A percentile compares a stretch with the other conserved stretches of the same genome.
Conservation (phyloP, 1,139 yeast genomes). For the Candida mesenterica region DNA sequence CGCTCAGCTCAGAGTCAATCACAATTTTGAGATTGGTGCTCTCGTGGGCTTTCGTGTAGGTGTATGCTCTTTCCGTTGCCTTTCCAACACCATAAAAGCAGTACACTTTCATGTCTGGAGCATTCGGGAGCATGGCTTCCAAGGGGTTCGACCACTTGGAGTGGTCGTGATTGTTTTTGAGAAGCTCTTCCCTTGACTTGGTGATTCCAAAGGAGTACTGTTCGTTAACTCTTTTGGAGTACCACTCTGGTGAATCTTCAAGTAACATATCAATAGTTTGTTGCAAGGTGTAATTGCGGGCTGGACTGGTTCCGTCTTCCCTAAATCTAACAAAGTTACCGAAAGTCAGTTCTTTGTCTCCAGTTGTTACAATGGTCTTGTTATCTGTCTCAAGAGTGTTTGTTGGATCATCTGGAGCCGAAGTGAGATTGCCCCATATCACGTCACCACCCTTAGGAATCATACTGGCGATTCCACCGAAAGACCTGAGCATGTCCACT, state of each 20-base stretch:
- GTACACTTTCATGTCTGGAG: constrained; percentile 86
- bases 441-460: constrained; percentile 90
- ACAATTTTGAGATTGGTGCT: constrained; percentile 58
- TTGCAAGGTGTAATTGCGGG: constrained; percentile 56
- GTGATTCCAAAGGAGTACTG: constrained; percentile 84
- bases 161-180: constrained; percentile 62
- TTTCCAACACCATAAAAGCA: constrained; percentile 96
- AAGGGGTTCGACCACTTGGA: constrained; percentile 90
- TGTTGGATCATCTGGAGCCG: constrained; percentile 62
- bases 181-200: constrained; percentile 53
- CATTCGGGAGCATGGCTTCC: constrained; percentile 86
- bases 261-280: constrained; percentile 66
- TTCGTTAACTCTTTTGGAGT: constrained; percentile 55
- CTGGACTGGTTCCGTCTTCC: constrained; percentile 6
- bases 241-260: constrained; percentile 74
- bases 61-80: constrained; percentile 91
- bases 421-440: constrained; percentile 74
- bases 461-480: constrained; percentile 96
- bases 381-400: constrained; percentile 28
- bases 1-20: constrained; percentile 55
- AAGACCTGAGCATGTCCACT: constrained; percentile 75
- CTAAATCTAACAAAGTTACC: constrained; percentile 77
- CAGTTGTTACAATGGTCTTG: constrained; percentile 23
- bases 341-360: constrained; percentile 47
- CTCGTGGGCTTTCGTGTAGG: constrained; percentile 66